Evolutionary conservation across 371 early-diverging fungal species (phyloP), one percentile per base, ranked within the genome.

Genomic region (Mortierella sp.): DNA sequence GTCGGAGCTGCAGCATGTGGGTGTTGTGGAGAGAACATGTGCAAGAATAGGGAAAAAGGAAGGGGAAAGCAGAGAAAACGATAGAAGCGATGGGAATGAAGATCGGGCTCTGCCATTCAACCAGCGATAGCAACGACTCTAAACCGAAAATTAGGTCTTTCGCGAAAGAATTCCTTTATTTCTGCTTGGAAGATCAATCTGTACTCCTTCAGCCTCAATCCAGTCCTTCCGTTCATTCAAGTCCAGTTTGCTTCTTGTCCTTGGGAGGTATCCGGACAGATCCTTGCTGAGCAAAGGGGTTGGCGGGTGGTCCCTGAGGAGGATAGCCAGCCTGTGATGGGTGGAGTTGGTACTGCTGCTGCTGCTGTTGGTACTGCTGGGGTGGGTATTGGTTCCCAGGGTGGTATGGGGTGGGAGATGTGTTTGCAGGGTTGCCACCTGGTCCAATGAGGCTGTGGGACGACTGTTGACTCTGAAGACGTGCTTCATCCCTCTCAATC

Each of bases 401-500:
- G 13, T 39, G 64, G 64, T 39, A 22, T 2, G n/a, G 64, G 24
- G 16, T 39, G 64, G n/a, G 39, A n/a, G 41, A 22, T 7, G 70
- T n/a, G 45, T 31, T 22, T 40, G 44, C 44, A 31, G 34, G 11
- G n/a, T 19, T 40, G 31, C n/a, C 41, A 22, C 31, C 53, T 14
- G 22, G 58, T 26, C 31, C 66, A 19, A 70, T 70, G 63, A 70
- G 44, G 44, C 45, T 61, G 22, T 44, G 44, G 5, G 70, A 70
- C 2, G 63, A 53, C n/a, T 44, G 53, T 26, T 64, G 41, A 14
- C 58, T 43, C 43, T 66, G 73, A 29, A 50, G 58, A n/a, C 45
- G 52, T 37, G 45, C n/a, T 34, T 76, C 71, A 7, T 87, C 86
- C 70, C 87, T 80, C 70, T 88, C 89, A 74, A 88, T 88, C 52